A percentile compares a stretch with the other conserved stretches of the same genome.
These are phyloP conservation scores for Trichophyton equinum DNA, from an alignment of 2,329 filamentous ascomycete species.

Conservation along the genomic window DNA sequence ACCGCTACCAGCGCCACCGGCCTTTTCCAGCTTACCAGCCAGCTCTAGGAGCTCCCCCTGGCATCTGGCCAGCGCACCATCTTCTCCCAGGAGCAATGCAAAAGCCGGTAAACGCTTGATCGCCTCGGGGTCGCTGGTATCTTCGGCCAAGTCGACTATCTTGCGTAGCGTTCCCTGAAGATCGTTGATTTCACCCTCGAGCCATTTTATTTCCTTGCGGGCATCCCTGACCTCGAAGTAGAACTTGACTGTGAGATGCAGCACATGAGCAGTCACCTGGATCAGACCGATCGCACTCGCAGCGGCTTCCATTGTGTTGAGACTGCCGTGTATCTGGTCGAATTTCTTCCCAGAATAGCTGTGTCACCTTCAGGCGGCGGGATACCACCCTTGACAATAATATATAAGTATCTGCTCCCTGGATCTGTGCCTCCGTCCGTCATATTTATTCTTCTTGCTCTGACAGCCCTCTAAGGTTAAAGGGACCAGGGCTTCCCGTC, in stretches of 20 bases:
- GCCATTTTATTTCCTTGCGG: conserved; percentile 14
- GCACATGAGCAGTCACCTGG: not conserved
- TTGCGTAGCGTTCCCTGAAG: not conserved
- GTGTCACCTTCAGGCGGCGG: not conserved
- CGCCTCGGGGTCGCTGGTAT: not conserved
- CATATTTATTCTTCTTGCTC: no score
- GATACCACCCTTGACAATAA: not conserved
- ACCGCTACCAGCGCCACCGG: not conserved
- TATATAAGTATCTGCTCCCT: no score
- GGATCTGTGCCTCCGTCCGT: no score
- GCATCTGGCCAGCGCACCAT: not conserved
- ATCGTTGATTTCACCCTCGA: conserved; percentile 10
- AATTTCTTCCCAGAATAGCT: not conserved
- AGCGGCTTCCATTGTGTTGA: not conserved
- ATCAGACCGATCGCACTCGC: conserved; percentile 1
- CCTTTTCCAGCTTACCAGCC: not conserved
- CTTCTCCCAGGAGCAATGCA: not conserved
- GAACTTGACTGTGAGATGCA: not conserved
- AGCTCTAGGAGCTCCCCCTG: not conserved
- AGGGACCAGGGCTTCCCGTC: no score
- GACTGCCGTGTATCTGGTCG: not conserved
- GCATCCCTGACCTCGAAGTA: conserved; percentile 17
- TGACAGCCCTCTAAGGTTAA: no score
- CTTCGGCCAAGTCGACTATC: not conserved
- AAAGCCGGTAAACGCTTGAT: not conserved